Base-by-base conservation (phyloP, 1,284 basidiomycete species). In the Megacollybia platyphylla region DNA sequence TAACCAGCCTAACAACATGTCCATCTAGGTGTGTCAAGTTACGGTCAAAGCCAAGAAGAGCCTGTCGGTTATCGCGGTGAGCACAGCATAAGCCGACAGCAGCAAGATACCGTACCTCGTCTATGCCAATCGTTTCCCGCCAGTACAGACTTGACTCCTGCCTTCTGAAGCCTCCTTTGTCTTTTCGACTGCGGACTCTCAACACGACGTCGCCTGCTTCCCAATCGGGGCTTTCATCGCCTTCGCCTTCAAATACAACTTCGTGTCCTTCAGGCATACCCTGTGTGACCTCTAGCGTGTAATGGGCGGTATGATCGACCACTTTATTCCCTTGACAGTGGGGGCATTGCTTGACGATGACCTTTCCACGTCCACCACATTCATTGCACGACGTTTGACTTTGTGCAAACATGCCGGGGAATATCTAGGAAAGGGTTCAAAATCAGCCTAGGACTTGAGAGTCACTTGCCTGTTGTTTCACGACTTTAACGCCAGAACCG, bases 251-350 rank as follows among this genome's bases (percentile, higher is more conserved):
- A 51, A 92, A 96, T 1, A 92, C 72, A 40, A 92, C 77, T 58
- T 97, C 87, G 54, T 87, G 82, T 0, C 87, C 90, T 57, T 97
- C 92, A 0, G 90, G 87, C 66, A 87, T 86, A 18, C 92, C 93
- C 4, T 77, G 74, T 5, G 34, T 44, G 38, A 97, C 74, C 40
- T 89, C 87, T 28, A 92, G 66, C 2, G 81, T 85, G 54, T 83
- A 84, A 47, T 85, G 78, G 36, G 87, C 83, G 15, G 79, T 78
- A 51, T 97, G 79, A 43, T 90, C 81, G 32, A 93, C 58, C 35
- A 92, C 81, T 55, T 93, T 91, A 40, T 76, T 62, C 1, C 88
- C 88, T n/a, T 65, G 57, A 57, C 92, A 97, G 51, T 85, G 79
- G 1, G 86, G 76, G 54, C 93, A 97, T 44, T 68, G 65, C 49